phyloP scores from a whole-genome alignment of 2,329 filamentous ascomycete species.

The Calonectria naviculata region DNA sequence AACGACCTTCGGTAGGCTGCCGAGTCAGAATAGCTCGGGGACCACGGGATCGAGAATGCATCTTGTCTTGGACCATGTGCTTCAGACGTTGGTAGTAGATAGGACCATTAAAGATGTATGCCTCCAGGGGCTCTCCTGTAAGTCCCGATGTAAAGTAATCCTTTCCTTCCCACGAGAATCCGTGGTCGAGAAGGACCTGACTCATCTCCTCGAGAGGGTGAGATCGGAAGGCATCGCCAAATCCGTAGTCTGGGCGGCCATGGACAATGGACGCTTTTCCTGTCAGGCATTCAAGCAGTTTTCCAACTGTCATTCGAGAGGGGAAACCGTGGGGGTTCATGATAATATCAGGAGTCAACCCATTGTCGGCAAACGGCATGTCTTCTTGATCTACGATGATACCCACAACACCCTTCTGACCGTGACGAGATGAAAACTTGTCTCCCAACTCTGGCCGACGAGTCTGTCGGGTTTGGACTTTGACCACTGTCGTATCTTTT shows the following conservation, averaged over 20 bases:
- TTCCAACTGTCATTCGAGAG: slow-evolving; percentile 98
- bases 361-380: slow-evolving; percentile 93
- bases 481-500: slow-evolving; percentile 86
- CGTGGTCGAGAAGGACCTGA: slow-evolving; percentile 83
- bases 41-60: slow-evolving; percentile 94
- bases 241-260: slow-evolving; percentile 89
- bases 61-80: slow-evolving; percentile 99
- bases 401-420: slow-evolving; percentile 97
- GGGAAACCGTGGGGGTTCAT: slow-evolving; percentile 99
- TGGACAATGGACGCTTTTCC: slow-evolving; percentile 92
- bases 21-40: slow-evolving; percentile 92
- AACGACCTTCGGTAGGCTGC: slow-evolving; percentile 96
- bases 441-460: slow-evolving; percentile 94
- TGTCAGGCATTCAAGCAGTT: slow-evolving; percentile 93
- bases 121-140: slow-evolving; percentile 92
- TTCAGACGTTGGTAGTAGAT: slow-evolving; percentile 99
- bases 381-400: slow-evolving; percentile 98
- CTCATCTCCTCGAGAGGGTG: slow-evolving; percentile 91
- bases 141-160: slow-evolving; percentile 96
- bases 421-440: slow-evolving; percentile 98
- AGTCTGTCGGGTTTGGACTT: slow-evolving; percentile 96
- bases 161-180: slow-evolving; percentile 97
- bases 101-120: slow-evolving; percentile 97
- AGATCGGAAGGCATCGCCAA: slow-evolving; percentile 83
- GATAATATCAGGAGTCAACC: slow-evolving; percentile 97